Evolutionary conservation across 805 yeast species (phyloP).

Genomic region (Saturnispora diversa): DNA sequence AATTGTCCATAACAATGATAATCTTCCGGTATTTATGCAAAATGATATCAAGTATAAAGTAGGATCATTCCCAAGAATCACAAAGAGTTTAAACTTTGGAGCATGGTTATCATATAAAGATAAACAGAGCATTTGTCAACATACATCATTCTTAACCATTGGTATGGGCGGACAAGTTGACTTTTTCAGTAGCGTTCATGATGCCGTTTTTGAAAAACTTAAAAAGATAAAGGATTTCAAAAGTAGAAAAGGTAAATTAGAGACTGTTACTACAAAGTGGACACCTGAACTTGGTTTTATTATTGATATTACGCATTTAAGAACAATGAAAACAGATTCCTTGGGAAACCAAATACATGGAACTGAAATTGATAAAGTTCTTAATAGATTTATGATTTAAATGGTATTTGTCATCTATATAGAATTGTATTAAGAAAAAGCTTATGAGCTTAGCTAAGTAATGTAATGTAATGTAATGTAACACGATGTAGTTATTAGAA

Average conservation of each 20-base stretch:
- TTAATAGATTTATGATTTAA: slow-evolving; percentile 5
- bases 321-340: neutral
- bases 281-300: no score
- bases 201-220: slow-evolving; percentile 9
- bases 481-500: neutral
- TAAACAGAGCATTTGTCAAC: slow-evolving; percentile 7
- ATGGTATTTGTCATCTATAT: neutral
- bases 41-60: slow-evolving; percentile 14
- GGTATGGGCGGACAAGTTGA: slow-evolving; percentile 35
- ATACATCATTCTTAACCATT: slow-evolving; percentile 22
- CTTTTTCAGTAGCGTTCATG: slow-evolving; percentile 13
- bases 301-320: neutral
- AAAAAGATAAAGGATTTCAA: slow-evolving; percentile 2
- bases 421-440: neutral
- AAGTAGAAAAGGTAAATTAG: neutral
- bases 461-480: no score
- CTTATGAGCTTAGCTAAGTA: no score
- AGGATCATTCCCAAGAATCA: slow-evolving; percentile 30
- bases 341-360: neutral
- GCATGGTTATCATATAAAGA: slow-evolving; percentile 22
- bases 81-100: slow-evolving; percentile 25
- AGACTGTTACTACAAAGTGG: neutral
- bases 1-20: slow-evolving; percentile 17
- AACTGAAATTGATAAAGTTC: neutral
- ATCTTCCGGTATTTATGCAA: slow-evolving; percentile 9